These are phyloP conservation scores for Prototheca cutis DNA, from an alignment of 163 green algal species.

Conservation along the genomic window DNA sequence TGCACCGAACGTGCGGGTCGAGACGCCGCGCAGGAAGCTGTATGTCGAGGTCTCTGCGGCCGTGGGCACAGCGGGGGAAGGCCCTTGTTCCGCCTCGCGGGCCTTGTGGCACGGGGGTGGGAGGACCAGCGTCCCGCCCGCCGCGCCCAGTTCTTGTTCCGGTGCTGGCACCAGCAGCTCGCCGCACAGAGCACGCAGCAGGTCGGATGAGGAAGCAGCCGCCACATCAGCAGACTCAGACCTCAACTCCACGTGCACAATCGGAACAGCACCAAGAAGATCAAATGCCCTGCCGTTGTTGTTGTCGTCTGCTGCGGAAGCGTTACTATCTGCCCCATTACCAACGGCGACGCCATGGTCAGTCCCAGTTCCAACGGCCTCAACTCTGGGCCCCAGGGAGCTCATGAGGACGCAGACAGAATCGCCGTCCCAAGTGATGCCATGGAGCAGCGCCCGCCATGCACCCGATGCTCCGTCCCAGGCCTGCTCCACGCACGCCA, in stretches of 20 bases:
- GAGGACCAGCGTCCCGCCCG: background rate
- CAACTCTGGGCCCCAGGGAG: background rate
- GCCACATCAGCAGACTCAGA: conserved; percentile 20
- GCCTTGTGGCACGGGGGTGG: background rate
- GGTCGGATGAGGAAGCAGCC: conserved; percentile 14
- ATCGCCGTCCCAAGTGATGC: conserved; percentile 21
- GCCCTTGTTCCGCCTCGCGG: no score
- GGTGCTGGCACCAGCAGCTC: conserved; percentile 10
- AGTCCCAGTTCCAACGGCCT: no score
- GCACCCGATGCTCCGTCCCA: background rate
- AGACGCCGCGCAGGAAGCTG: background rate
- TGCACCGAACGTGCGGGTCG: background rate
- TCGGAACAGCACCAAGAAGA: no score
- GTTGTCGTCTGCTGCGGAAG: no score
- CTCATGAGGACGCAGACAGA: conserved; percentile 15
- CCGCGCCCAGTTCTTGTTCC: background rate
- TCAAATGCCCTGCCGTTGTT: no score
- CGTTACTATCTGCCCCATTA: no score
- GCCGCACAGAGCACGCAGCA: conserved; percentile 23
- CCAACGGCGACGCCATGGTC: no score
- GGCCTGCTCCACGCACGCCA: conserved; percentile 8
- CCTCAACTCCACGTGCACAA: conserved; percentile 17
- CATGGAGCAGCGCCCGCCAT: conserved; percentile 23
- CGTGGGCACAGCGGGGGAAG: background rate
- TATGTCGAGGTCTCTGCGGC: background rate